Base-by-base conservation (phyloP, 805 yeast species). In the Candida taoyuanica region DNA sequence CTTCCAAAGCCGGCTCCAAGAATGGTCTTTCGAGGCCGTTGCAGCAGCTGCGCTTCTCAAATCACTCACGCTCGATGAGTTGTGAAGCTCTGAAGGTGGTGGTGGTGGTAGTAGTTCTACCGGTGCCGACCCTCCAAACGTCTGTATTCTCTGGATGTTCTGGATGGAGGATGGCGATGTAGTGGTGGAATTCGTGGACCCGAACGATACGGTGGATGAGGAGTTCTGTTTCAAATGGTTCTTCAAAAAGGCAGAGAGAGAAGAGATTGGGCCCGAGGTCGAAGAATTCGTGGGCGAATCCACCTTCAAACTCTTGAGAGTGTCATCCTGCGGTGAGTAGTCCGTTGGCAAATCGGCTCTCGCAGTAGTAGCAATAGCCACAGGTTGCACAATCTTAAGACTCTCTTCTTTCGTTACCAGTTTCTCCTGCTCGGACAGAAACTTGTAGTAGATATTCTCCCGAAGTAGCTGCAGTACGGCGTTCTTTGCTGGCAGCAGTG, bases 381-480 rank as follows among this genome's bases (percentile, higher is more conserved):
- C n/a, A n/a, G n/a, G n/a, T n/a, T n/a, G n/a, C n/a, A n/a, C n/a
- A n/a, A n/a, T n/a, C n/a, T n/a, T n/a, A n/a, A n/a, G n/a, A n/a
- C n/a, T n/a, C 18, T 42, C 41, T 7, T 42, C 46, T 17, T 39
- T 39, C 12, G 39, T 16, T n/a, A 42, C 29, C 7, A 43, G 28
- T 29, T 19, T 43, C 35, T 52, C 56, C 28, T 53, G 52, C 24
- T 49, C 42, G 5, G 49, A 36, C 26, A 58, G 20, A 36, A 56
- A 61, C 29, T 58, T 55, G 36, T 53, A 49, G 39, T 61, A 61
- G 15, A 60, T 52, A 29, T 62, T 62, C 29, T 59, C 65, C 37
- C 63, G 46, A 14, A 62, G 34, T 15, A 62, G 29, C 37, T 60
- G 62, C 16, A 62, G 31, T 4, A 57, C 56, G 3, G 55, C 54